Percentiles rank a stretch among this genome's conserved stretches.
These are phyloP conservation scores for Ceratocystis cacaofunesta DNA, from an alignment of 2,329 filamentous ascomycete species.

Conservation along the genomic window DNA sequence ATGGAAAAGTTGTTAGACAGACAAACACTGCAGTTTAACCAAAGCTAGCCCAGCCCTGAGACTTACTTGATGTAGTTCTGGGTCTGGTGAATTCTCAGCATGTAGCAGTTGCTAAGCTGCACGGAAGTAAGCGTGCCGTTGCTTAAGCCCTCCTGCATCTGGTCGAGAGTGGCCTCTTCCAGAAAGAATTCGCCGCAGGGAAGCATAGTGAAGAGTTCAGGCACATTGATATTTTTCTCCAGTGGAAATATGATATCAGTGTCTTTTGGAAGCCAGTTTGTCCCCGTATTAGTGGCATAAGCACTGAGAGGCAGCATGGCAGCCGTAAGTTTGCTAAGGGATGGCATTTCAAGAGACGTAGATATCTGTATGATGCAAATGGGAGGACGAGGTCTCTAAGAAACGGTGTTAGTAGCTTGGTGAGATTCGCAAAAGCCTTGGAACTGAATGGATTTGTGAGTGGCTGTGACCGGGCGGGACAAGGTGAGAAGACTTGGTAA, in stretches of 20 bases:
- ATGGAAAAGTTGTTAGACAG: background rate
- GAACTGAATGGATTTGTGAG: background rate
- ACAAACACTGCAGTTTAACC: background rate
- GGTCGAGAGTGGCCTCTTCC: slow-evolving; percentile 57
- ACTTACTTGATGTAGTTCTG: slow-evolving; percentile 48
- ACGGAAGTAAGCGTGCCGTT: slow-evolving; percentile 41
- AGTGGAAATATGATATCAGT: slow-evolving; percentile 23
- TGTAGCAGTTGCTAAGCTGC: slow-evolving; percentile 47
- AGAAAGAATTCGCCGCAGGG: slow-evolving; percentile 44
- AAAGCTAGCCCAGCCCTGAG: background rate
- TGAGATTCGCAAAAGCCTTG: background rate
- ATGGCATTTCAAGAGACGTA: background rate
- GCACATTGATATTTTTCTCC: slow-evolving; percentile 25
- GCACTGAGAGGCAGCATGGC: background rate
- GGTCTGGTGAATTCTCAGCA: slow-evolving; percentile 45
- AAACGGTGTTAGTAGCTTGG: too few species aligned
- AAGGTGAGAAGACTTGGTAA: background rate
- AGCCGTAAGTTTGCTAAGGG: background rate
- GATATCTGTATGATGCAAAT: background rate
- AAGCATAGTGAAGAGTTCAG: slow-evolving; percentile 44
- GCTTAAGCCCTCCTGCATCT: slow-evolving; percentile 45
- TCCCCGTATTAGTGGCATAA: background rate
- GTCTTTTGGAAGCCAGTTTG: slow-evolving; percentile 3
- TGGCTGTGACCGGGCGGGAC: background rate
- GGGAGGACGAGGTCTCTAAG: too few species aligned